These are phyloP conservation scores for Scheffersomyces spartinae DNA, from an alignment of 805 yeast species.

Conservation along the genomic window DNA sequence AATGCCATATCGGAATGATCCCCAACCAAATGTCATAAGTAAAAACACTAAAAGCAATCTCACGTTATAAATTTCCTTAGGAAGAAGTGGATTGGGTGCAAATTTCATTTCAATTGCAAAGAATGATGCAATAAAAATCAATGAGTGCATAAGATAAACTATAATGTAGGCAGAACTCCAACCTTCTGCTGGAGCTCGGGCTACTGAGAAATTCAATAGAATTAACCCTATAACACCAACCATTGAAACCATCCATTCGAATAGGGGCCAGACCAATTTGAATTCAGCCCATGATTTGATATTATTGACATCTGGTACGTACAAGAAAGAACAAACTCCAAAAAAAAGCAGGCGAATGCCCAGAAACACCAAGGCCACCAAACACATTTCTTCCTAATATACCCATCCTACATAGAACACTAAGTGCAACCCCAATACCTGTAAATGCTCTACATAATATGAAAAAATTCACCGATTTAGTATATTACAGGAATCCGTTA, in stretches of 20 bases:
- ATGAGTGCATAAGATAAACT: slow-evolving; percentile 41
- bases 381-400: no score
- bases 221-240: slow-evolving; percentile 51
- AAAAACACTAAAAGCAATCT: slow-evolving; percentile 37
- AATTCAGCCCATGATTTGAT: no score
- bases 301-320: no score
- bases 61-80: slow-evolving; percentile 32
- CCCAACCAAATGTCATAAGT: slow-evolving; percentile 59
- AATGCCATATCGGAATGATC: slow-evolving; percentile 66
- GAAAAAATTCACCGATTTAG: slow-evolving; percentile 38
- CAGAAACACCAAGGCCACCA: no score
- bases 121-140: slow-evolving; percentile 30
- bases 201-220: slow-evolving; percentile 58
- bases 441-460: no score
- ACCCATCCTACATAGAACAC: no score
- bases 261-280: no score
- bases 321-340: no score
- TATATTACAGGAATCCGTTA: slow-evolving; percentile 45
- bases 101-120: slow-evolving; percentile 35
- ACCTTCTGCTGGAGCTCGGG: slow-evolving; percentile 64
- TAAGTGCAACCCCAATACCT: no score
- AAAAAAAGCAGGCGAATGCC: no score
- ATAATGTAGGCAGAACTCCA: slow-evolving; percentile 53
- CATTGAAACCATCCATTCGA: slow-evolving; percentile 43
- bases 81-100: slow-evolving; percentile 42